These are phyloP conservation scores for Arxiozyma heterogenica DNA, from an alignment of 1,139 yeast species.

Conservation along the genomic window DNA sequence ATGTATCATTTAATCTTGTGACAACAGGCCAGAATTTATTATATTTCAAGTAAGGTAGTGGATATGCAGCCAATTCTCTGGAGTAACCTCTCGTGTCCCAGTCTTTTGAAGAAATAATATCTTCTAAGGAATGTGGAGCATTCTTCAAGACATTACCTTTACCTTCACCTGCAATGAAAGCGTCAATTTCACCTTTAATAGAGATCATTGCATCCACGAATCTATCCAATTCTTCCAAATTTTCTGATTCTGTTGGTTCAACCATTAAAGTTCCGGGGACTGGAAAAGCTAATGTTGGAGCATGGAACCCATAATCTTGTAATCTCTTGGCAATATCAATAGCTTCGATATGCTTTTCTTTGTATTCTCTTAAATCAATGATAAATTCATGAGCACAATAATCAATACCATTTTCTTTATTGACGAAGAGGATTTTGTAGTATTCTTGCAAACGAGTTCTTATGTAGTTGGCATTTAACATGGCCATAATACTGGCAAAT, in stretches of 20 bases:
- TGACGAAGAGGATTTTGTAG: slow-evolving; percentile 70
- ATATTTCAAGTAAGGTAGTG: slow-evolving; percentile 59
- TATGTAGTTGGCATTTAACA: slow-evolving; percentile 94
- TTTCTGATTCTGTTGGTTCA: slow-evolving; percentile 95
- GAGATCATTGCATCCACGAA: slow-evolving; percentile 81
- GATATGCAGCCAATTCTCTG: slow-evolving; percentile 89
- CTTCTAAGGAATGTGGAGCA: slow-evolving; percentile 86
- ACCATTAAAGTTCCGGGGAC: slow-evolving; percentile 96
- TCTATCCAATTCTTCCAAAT: slow-evolving; percentile 77
- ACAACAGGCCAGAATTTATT: slow-evolving; percentile 95
- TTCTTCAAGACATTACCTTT: slow-evolving; percentile 71
- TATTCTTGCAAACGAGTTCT: slow-evolving; percentile 61
- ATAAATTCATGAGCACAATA: slow-evolving; percentile 97
- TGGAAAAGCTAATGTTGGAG: slow-evolving; percentile 98
- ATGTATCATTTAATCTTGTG: slow-evolving; percentile 84
- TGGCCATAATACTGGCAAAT: slow-evolving; percentile 77
- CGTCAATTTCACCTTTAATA: slow-evolving; percentile 74
- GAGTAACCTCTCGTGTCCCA: slow-evolving; percentile 89
- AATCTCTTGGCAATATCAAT: slow-evolving; percentile 93
- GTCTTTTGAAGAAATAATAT: slow-evolving; percentile 49
- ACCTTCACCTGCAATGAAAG: slow-evolving; percentile 57
- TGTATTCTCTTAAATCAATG: slow-evolving; percentile 80
- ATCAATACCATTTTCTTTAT: slow-evolving; percentile 47
- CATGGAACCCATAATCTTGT: slow-evolving; percentile 97
- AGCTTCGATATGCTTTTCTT: slow-evolving; percentile 77